A percentile compares a stretch with the other conserved stretches of the same genome.
Evolutionary conservation across 495 filamentous ascomycete genomes (phyloP).

Genomic region (Collariella sp.): DNA sequence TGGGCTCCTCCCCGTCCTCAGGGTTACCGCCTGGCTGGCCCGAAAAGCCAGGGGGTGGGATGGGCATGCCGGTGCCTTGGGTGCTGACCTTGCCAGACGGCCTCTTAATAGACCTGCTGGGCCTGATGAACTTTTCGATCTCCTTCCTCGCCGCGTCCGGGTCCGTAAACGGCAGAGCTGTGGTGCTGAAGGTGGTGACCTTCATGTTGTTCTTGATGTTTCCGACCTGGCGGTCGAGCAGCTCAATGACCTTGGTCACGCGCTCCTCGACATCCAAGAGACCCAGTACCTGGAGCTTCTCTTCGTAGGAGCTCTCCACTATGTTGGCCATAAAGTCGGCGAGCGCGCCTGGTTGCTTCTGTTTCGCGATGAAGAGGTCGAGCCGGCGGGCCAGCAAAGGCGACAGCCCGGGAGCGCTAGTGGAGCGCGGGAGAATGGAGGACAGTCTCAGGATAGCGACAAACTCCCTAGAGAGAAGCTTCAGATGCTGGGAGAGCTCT

Average conservation of each 20-base stretch:
- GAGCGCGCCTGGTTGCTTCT: constrained; percentile 77
- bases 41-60: constrained; percentile 37
- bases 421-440: constrained; percentile 57
- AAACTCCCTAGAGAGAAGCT: constrained; percentile 74
- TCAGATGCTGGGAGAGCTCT: constrained; percentile 67
- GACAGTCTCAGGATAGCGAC: constrained; percentile 70
- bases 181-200: constrained; percentile 61
- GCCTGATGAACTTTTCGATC: constrained; percentile 29
- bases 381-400: constrained; percentile 77
- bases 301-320: constrained; percentile 73
- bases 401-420: constrained; percentile 54
- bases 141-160: constrained; percentile 39
- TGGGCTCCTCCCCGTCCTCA: constrained; percentile 62
- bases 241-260: constrained; percentile 67
- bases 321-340: constrained; percentile 96
- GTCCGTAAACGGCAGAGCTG: constrained; percentile 44
- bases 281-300: constrained; percentile 76
- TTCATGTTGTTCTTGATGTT: constrained; percentile 74
- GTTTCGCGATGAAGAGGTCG: constrained; percentile 73
- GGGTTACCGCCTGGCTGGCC: constrained; percentile 26
- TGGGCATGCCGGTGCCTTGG: constrained; percentile 30
- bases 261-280: constrained; percentile 68
- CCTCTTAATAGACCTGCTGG: constrained; percentile 19
- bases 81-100: constrained; percentile 19
- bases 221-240: constrained; percentile 70